Conservation (phyloP, 2,329 filamentous ascomycete species). For the Lanzia echinophila region DNA sequence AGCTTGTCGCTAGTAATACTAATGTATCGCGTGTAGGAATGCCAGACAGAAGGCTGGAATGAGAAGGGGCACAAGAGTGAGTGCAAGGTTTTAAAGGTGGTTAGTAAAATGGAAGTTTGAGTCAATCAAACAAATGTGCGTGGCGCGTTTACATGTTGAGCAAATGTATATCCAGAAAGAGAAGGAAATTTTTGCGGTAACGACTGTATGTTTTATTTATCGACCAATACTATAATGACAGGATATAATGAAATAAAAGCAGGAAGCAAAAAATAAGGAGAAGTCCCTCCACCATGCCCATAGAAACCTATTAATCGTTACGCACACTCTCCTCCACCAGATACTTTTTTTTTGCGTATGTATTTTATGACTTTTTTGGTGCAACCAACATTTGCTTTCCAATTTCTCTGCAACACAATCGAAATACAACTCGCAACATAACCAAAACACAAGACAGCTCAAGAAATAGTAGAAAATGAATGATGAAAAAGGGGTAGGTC, state of each 20-base stretch:
- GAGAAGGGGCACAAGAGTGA: constrained; percentile 24
- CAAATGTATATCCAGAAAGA: neutral
- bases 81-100: constrained; percentile 23
- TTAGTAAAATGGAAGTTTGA: neutral
- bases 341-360: neutral
- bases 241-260: neutral
- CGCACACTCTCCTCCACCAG: neutral
- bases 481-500: neutral
- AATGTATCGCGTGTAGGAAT: constrained; percentile 17
- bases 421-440: neutral
- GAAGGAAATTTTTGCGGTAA: neutral
- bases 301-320: neutral
- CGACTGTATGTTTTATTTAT: neutral
- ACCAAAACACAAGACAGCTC: neutral
- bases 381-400: neutral
- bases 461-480: neutral
- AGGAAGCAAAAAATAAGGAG: neutral
- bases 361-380: neutral
- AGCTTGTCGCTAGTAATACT: neutral
- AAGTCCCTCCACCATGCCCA: neutral
- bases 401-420: neutral
- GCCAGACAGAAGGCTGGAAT: constrained; percentile 25
- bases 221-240: neutral
- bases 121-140: neutral
- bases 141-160: too few relatives aligned